These are phyloP conservation scores for Forsythia viridissima DNA, from an alignment of 257 asterid genomes.

Conservation along the genomic window DNA sequence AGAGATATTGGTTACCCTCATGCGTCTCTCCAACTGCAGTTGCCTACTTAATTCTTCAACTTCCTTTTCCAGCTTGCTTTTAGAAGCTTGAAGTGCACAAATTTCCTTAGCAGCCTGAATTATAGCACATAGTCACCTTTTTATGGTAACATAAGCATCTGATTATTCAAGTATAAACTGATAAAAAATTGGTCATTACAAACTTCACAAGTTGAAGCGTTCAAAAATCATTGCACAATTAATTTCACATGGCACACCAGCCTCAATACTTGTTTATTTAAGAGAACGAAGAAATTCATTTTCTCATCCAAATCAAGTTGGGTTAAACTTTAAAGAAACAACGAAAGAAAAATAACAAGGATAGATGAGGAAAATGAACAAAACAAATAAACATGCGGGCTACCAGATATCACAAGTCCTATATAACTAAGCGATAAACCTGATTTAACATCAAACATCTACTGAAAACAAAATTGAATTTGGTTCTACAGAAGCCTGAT, in stretches of 20 bases:
- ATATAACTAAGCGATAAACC: neutral
- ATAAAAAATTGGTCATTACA: conserved; percentile 9
- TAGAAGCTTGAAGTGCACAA: conserved; percentile 87
- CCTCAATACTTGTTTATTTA: conserved; percentile 4
- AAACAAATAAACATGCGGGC: neutral
- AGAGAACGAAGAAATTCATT: neutral
- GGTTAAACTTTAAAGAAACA: neutral
- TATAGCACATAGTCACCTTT: neutral
- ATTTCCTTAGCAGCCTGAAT: conserved; percentile 86
- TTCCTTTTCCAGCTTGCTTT: conserved; percentile 63
- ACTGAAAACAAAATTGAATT: conserved; percentile 13
- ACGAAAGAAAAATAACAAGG: neutral
- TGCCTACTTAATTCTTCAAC: conserved; percentile 68
- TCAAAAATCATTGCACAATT: neutral
- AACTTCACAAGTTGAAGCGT: conserved; percentile 3
- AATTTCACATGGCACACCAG: neutral
- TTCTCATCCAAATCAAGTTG: neutral
- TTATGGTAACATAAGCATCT: conserved; percentile 12
- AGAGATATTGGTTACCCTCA: conserved; percentile 42
- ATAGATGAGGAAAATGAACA: neutral
- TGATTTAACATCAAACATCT: conserved; percentile 2
- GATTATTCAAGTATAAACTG: conserved; percentile 1
- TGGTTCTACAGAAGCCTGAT: conserved; percentile 20
- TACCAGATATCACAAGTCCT: neutral
- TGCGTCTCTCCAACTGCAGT: conserved; percentile 72